Evolutionary conservation across 345 rosid genomes (phyloP), one percentile per base, ranked within the genome.

Genomic region (Aquilaria sinensis): DNA sequence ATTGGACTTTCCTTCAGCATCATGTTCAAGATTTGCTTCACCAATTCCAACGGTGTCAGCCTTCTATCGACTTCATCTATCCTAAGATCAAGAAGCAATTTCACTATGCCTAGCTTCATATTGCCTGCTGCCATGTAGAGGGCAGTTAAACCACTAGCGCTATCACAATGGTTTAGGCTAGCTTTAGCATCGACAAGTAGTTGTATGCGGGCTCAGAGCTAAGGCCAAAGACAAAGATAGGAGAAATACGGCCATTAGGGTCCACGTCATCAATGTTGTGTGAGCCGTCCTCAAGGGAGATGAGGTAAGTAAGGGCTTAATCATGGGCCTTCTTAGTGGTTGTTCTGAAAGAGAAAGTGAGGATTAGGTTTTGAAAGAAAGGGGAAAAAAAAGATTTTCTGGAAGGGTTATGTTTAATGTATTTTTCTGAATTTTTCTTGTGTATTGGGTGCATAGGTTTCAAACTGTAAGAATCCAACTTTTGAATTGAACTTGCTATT

Each of bases 81-180:
- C 0, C 92, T 96, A 0, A 86, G 73, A 68, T 83, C 97, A 45
- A 77, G 47, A 30, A 93, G 56, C 48, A 77, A 65, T 70, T 79
- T 84, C 31, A 72, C 95, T 6, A 74, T 87, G 0, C 75, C 96
- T 5, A 94, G 96, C 63, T 67, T 80, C 16, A 88, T 85, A 57
- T 93, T 87, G 14, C 97, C 98, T 0, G 98, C 90, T 12, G 94
- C 97, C 96, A 93, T 84, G 67, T 93, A 97, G 3, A 90, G 83
- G 12, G 97, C 94, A 33, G 96, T 83, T 31, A 93, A 57, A 10
- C 97, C 94, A 10, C 97, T 94, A 6, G 80, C 67, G 11, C 57
- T 81, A 58, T 93, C 98, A 4, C 81, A 66, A 67, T 77, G 83
- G 64, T 90, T 66, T 46, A 90, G 64, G 63, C 81, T 56, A 2